Conservation (phyloP, 352 stramenopile species). For the Globisporangium cylindrosporum region DNA sequence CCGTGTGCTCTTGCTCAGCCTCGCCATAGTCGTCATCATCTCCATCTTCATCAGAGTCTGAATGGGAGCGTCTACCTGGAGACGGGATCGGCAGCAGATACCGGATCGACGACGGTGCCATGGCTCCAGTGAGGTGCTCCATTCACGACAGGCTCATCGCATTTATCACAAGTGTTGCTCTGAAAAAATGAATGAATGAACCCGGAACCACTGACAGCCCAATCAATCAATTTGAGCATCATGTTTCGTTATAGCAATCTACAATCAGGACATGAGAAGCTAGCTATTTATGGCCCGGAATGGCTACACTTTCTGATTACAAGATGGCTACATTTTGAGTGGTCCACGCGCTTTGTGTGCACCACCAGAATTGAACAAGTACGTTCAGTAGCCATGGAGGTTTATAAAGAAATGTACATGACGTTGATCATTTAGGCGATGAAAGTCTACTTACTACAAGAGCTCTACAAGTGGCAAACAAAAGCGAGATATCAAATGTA, state of each 20-base stretch:
- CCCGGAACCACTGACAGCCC: too few species aligned
- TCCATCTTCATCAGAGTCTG: background rate
- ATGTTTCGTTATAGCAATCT: background rate
- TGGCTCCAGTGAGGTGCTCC: background rate
- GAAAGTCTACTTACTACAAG: background rate
- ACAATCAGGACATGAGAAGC: background rate
- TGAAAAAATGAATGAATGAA: background rate
- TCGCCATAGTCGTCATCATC: constrained; percentile 7
- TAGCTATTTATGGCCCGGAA: background rate
- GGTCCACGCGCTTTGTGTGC: background rate
- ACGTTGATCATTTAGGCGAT: background rate
- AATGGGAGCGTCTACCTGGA: background rate
- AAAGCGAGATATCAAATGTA: background rate
- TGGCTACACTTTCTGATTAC: constrained; percentile 7
- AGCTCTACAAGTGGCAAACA: background rate
- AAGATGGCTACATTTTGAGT: background rate
- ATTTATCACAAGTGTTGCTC: background rate
- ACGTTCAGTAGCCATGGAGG: background rate
- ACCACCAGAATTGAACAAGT: background rate
- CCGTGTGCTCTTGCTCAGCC: background rate
- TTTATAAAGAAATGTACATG: background rate
- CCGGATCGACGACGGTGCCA: constrained; percentile 12
- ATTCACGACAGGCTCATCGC: background rate
- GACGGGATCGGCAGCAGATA: constrained; percentile 12
- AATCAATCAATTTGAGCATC: background rate